Conservation (phyloP, 345 rosid species). For the Sisymbrium irio region DNA sequence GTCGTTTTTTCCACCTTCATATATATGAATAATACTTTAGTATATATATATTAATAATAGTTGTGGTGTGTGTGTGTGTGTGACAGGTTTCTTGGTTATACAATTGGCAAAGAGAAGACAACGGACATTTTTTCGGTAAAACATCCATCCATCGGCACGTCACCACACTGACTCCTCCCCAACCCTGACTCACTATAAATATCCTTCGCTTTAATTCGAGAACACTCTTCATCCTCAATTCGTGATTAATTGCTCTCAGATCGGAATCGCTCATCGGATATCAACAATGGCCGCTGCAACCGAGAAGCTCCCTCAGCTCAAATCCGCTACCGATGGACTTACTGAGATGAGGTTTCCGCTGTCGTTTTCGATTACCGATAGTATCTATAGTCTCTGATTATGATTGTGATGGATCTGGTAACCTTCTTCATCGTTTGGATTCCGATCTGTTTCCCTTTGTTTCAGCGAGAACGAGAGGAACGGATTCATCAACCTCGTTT, state of each 20-base stretch:
- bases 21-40: background rate
- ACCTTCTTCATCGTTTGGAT: background rate
- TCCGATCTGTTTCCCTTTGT: constrained; percentile 3
- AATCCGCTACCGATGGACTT: constrained; percentile 52
- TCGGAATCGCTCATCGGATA: constrained; percentile 11
- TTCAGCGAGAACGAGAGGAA: constrained; percentile 22
- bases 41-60: too few species aligned
- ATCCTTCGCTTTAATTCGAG: constrained; percentile 8
- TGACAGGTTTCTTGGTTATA: background rate
- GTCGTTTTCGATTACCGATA: background rate
- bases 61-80: background rate
- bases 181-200: constrained; percentile 12
- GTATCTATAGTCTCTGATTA: background rate
- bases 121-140: constrained; percentile 15
- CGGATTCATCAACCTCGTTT: constrained; percentile 78
- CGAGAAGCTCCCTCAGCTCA: constrained; percentile 53
- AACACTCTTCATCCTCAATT: constrained; percentile 12
- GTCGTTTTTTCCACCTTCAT: constrained; percentile 14
- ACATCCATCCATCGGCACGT: constrained; percentile 9
- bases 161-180: constrained; percentile 20
- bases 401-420: constrained; percentile 23
- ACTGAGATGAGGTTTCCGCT: constrained; percentile 57
- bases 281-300: constrained; percentile 52
- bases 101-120: constrained; percentile 31
- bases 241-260: background rate